A percentile compares a stretch with the other conserved stretches of the same genome.
Conservation (phyloP, 306 rosid species). For the Echinosophora koreensis region DNA sequence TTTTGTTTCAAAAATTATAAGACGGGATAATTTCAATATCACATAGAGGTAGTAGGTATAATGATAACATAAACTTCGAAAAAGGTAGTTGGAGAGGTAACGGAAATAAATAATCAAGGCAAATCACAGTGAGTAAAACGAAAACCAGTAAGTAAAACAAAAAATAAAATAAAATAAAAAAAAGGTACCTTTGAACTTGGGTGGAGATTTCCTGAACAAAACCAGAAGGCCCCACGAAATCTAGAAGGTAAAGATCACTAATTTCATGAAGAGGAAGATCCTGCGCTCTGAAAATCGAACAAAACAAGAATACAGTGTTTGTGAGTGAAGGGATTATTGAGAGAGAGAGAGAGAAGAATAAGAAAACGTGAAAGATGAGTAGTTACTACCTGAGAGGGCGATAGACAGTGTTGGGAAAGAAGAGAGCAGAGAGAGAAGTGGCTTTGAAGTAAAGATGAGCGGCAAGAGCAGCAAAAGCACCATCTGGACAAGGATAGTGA, state of each 20-base stretch:
- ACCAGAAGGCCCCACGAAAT: conserved; percentile 79
- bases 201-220: conserved; percentile 71
- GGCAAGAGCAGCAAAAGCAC: conserved; percentile 86
- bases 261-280: conserved; percentile 72
- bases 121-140: too few species aligned
- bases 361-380: not conserved
- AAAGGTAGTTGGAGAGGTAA: too few species aligned
- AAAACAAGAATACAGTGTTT: not conserved
- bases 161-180: too few species aligned
- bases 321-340: not conserved
- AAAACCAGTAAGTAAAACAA: too few species aligned
- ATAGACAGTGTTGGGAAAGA: conserved; percentile 88
- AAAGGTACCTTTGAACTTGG: conserved; percentile 57
- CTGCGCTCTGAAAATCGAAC: conserved; percentile 47
- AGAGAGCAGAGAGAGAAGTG: conserved; percentile 56
- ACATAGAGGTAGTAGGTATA: too few species aligned
- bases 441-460: conserved; percentile 88
- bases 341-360: not conserved
- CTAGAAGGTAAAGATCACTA: conserved; percentile 75
- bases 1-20: too few species aligned
- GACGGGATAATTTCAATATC: too few species aligned
- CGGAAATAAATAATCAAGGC: too few species aligned
- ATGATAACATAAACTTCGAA: too few species aligned
- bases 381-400: conserved; percentile 65
- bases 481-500: conserved; percentile 95